These are phyloP conservation scores for Plantago major DNA, from an alignment of 257 asterid genomes.

Conservation along the genomic window DNA sequence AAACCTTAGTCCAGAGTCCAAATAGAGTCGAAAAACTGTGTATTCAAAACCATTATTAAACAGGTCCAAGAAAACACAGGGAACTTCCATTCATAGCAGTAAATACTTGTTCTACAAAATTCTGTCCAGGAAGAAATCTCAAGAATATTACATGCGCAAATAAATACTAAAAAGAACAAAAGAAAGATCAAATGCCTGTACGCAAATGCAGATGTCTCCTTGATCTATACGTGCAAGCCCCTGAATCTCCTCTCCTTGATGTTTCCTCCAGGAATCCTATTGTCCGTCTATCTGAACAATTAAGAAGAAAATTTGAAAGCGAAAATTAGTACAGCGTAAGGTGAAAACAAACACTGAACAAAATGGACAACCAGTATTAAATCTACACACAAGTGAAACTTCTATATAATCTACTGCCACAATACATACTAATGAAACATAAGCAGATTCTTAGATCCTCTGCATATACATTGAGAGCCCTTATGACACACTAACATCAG, in stretches of 20 bases:
- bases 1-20: too few species aligned
- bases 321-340: neutral
- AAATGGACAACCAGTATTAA: too few species aligned
- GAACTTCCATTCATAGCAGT: conserved; percentile 14
- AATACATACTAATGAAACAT: too few species aligned
- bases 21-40: too few species aligned
- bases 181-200: conserved; percentile 18
- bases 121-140: conserved; percentile 22
- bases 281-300: conserved; percentile 24
- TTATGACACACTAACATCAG: too few species aligned
- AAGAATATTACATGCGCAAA: conserved; percentile 26
- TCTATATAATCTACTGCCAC: too few species aligned
- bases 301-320: conserved; percentile 6
- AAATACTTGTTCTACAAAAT: conserved; percentile 29
- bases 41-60: too few species aligned
- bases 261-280: conserved; percentile 14
- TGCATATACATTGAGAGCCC: too few species aligned
- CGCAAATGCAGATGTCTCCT: conserved; percentile 15
- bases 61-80: neutral
- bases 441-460: too few species aligned
- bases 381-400: too few species aligned
- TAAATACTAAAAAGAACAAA: conserved; percentile 15
- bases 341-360: too few species aligned
- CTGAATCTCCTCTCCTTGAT: conserved; percentile 15
- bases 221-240: conserved; percentile 22